Evolutionary conservation across 768 basidiomycete species (phyloP).

Genomic region (Postia placenta): DNA sequence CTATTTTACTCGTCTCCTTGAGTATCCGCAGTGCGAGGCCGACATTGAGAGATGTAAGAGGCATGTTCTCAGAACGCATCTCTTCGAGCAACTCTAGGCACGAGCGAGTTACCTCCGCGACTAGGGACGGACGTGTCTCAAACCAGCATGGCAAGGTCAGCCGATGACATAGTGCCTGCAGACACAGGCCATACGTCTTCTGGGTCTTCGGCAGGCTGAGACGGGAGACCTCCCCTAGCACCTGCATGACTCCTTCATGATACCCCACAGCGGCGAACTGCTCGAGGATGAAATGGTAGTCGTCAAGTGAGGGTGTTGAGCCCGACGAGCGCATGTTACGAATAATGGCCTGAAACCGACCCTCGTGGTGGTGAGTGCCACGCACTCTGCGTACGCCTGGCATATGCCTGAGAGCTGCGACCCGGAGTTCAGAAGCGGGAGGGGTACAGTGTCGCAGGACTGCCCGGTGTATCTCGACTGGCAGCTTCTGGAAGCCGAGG

Average conservation of each 20-base stretch:
- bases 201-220: constrained; percentile 39
- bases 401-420: constrained; percentile 25
- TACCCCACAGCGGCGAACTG: constrained; percentile 79
- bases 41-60: constrained; percentile 52
- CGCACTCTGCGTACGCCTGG: constrained; percentile 20
- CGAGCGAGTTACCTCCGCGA: constrained; percentile 39
- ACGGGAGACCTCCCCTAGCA: constrained; percentile 52
- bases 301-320: constrained; percentile 40
- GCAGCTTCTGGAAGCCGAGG: constrained; percentile 43
- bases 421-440: constrained; percentile 38
- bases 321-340: constrained; percentile 60
- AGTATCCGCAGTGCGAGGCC: constrained; percentile 66
- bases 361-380: constrained; percentile 48
- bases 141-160: constrained; percentile 51
- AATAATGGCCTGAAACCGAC: constrained; percentile 61
- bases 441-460: constrained; percentile 66
- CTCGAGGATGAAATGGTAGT: constrained; percentile 70
- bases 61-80: constrained; percentile 44
- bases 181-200: constrained; percentile 55
- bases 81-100: constrained; percentile 48
- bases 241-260: constrained; percentile 47
- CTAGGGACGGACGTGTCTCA: constrained; percentile 27
- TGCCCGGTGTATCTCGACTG: constrained; percentile 59
- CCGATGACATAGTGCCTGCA: constrained; percentile 69
- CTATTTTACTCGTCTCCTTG: constrained; percentile 53